phyloP scores from a whole-genome alignment of 768 basidiomycete species.

The Suillus fuscotomentosus region DNA sequence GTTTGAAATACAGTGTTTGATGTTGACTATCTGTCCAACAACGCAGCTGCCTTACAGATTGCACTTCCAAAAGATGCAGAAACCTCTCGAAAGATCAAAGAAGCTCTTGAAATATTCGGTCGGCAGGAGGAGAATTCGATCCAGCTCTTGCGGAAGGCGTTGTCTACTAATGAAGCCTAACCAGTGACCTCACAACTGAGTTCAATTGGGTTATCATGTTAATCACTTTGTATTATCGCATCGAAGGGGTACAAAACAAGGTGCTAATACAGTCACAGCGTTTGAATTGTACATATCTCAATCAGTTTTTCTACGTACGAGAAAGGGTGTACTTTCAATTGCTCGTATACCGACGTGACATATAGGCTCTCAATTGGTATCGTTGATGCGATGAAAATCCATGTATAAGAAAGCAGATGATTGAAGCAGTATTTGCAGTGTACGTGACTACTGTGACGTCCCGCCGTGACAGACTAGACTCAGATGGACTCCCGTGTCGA shows the following conservation, averaged over 20 bases:
- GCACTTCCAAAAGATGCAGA: constrained; percentile 39
- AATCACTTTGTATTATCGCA: background rate
- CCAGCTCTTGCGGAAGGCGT: constrained; percentile 21
- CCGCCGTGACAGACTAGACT: background rate
- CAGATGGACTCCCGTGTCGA: background rate
- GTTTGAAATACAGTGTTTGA: constrained; percentile 8
- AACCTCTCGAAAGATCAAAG: constrained; percentile 40
- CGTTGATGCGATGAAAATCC: too few relatives aligned
- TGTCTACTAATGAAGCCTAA: background rate
- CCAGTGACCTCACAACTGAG: background rate
- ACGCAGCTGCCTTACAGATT: constrained; percentile 32
- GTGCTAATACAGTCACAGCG: background rate
- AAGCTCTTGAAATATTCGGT: constrained; percentile 44
- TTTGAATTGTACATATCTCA: background rate
- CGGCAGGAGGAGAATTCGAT: constrained; percentile 42
- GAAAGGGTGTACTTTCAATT: background rate
- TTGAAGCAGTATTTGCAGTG: background rate
- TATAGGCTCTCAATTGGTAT: too few relatives aligned
- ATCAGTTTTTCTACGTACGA: background rate
- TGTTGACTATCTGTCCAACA: constrained; percentile 35
- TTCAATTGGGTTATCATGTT: background rate
- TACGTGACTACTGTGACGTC: background rate
- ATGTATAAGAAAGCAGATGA: background rate
- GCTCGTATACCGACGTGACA: too few relatives aligned
- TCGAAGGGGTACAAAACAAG: background rate